Conservation (phyloP, 2,329 filamentous ascomycete genomes). For the Paecilomyces variotii region DNA sequence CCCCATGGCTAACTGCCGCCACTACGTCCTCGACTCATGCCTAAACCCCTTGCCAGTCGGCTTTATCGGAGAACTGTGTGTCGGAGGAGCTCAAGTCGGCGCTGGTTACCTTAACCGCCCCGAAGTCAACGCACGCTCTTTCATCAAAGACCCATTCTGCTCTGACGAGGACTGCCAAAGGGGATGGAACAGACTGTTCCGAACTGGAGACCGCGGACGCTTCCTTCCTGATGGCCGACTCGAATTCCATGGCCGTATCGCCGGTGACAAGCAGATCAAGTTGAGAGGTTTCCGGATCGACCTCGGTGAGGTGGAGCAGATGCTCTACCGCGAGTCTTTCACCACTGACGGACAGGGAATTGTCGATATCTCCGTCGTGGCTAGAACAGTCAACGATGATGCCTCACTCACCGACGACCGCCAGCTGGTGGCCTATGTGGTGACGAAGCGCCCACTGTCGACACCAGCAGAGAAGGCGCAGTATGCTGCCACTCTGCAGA, state of each 20-base stretch:
- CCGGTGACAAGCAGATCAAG: constrained; percentile 12
- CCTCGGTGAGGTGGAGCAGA: constrained; percentile 32
- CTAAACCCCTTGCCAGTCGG: constrained; percentile 30
- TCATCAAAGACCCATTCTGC: constrained; percentile 10
- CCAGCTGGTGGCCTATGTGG: constrained; percentile 9
- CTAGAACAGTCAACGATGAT: constrained; percentile 46
- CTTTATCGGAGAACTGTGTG: constrained; percentile 32
- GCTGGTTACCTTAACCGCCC: constrained; percentile 8
- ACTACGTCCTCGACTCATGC: constrained; percentile 34
- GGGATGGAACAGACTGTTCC: constrained; percentile 13
- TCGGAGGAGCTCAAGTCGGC: constrained; percentile 21
- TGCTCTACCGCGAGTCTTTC: constrained; percentile 48
- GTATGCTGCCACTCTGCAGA: constrained; percentile 1
- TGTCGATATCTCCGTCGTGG: constrained; percentile 60
- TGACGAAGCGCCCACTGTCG: constrained; percentile 1
- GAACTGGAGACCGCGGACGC: constrained; percentile 15
- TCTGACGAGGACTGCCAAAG: constrained; percentile 1
- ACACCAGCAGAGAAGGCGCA: background rate
- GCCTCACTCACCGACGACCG: constrained; percentile 4
- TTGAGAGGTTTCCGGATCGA: constrained; percentile 29
- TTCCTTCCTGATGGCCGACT: constrained; percentile 12
- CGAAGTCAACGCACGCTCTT: constrained; percentile 3
- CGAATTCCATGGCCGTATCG: constrained; percentile 15
- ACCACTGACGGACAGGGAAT: constrained; percentile 56
- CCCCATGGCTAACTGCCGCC: constrained; percentile 23